Base-by-base conservation (phyloP, 2,329 filamentous ascomycete species). In the Dissoconium aciculare region DNA sequence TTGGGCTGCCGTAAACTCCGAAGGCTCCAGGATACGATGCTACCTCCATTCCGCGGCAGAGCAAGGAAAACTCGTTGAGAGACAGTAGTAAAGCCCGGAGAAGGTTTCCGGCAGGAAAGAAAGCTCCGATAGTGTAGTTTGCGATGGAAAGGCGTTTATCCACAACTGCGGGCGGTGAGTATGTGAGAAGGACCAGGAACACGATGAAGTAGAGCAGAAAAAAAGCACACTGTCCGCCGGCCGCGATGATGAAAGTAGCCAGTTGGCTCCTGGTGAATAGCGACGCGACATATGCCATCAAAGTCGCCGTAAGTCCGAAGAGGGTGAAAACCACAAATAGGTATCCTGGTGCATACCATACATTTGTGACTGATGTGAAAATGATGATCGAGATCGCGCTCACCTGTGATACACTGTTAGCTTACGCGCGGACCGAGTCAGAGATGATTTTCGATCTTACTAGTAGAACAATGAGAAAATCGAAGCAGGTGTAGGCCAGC, bases 321-420 rank as follows among this genome's bases (percentile, higher is more conserved):
- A 93, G 66, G 34, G 78, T 68, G 40, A 93, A 73, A 23, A 91
- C 65, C 9, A 87, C 55, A 50, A 91, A 92, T 6, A 94, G 59
- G 49, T 91, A 92, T 25, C 73, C 79, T 4, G 84, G 63, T 34
- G 77, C 67, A 44, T 81, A 93, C 74, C 80, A 92, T 4, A 76
- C 66, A 33, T 63, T 51, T 0, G 74, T 74, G 14, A 61, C 63
- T 14, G 69, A 28, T 69, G 1, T 70, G 53, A 84, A 84, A 13
- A 92, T 70, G 15, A 71, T 70, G 13, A 74, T 71, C 5, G 71
- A 65, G 6, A 89, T 46, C 5, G 73, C 72, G 12, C 75, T 74
- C 15, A n/a, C n/a, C n/a, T n/a, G n/a, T n/a, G n/a, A n/a, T n/a
- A n/a, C n/a, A n/a, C n/a, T n/a, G n/a, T n/a, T n/a, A n/a, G n/a